Percentiles rank a stretch among this genome's conserved stretches.
These are phyloP conservation scores for Aschersonia sp. DNA, from an alignment of 2,329 filamentous ascomycete species.

Conservation along the genomic window DNA sequence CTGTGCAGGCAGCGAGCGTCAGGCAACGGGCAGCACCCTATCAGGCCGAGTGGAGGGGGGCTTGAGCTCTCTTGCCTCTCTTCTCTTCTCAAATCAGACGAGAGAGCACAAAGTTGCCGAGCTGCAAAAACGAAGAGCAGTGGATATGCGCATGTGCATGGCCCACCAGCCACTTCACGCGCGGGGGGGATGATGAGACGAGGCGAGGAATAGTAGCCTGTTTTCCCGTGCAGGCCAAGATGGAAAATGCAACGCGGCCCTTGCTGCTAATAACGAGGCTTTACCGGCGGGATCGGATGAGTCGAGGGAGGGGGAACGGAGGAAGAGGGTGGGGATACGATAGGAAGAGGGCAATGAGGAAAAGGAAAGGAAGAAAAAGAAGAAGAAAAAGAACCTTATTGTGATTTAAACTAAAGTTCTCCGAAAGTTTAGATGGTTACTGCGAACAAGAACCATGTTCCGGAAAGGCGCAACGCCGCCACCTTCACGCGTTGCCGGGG, in stretches of 20 bases:
- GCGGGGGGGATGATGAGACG: not conserved
- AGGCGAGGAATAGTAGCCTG: not conserved
- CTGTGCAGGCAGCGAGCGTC: not conserved
- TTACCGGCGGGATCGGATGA: not conserved
- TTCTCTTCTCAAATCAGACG: too few relatives aligned
- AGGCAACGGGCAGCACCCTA: not conserved
- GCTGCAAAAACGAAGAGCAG: too few relatives aligned
- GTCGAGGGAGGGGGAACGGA: not conserved
- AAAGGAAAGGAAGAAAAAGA: not conserved
- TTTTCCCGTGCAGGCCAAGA: not conserved
- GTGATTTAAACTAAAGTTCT: not conserved
- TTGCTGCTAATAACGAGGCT: too few relatives aligned
- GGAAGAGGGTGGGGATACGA: not conserved
- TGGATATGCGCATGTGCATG: not conserved
- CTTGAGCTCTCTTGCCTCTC: not conserved
- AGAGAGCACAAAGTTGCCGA: too few relatives aligned
- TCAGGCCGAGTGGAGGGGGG: not conserved
- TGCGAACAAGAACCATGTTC: not conserved
- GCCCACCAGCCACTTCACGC: not conserved
- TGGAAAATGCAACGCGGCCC: not conserved
- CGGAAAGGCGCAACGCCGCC: not conserved
- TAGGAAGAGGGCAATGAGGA: not conserved
- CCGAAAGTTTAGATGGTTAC: not conserved
- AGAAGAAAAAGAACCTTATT: not conserved
- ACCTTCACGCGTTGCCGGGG: not conserved